phyloP scores from a whole-genome alignment of 2,329 filamentous ascomycete genomes.

The Fusarium chlamydosporum region DNA sequence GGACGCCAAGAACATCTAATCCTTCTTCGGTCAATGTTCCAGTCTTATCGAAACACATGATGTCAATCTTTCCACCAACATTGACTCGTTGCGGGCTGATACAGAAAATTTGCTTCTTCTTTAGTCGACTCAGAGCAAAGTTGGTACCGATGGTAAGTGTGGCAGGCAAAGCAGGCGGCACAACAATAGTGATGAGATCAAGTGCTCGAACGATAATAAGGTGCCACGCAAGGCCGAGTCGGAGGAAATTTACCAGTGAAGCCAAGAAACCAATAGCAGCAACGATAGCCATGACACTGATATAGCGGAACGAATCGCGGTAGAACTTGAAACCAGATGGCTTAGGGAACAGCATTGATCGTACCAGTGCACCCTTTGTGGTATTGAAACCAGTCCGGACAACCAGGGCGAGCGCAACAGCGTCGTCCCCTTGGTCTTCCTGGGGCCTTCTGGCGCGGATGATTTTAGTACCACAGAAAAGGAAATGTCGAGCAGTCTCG shows the following conservation, averaged over 20 bases:
- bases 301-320: conserved; percentile 96
- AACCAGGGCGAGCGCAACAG: conserved; percentile 90
- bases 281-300: conserved; percentile 93
- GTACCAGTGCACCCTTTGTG: conserved; percentile 93
- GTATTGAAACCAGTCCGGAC: conserved; percentile 97
- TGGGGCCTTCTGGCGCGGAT: conserved; percentile 91
- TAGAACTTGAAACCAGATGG: conserved; percentile 99
- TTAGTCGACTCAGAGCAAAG: conserved; percentile 89
- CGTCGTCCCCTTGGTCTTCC: conserved; percentile 87
- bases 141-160: conserved; percentile 97
- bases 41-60: conserved; percentile 99
- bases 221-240: conserved; percentile 86
- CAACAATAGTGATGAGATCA: conserved; percentile 97
- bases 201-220: conserved; percentile 92
- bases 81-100: conserved; percentile 98
- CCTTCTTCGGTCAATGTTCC: conserved; percentile 98
- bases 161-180: conserved; percentile 92
- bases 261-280: conserved; percentile 89
- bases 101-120: conserved; percentile 93
- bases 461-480: conserved; percentile 96
- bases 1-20: conserved; percentile 90
- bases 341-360: conserved; percentile 98
- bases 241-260: conserved; percentile 93
- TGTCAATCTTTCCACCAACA: conserved; percentile 93
- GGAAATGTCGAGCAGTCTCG: conserved; percentile 86